These are phyloP conservation scores for Meira nashicola DNA, from an alignment of 1,284 basidiomycete genomes.

Conservation along the genomic window DNA sequence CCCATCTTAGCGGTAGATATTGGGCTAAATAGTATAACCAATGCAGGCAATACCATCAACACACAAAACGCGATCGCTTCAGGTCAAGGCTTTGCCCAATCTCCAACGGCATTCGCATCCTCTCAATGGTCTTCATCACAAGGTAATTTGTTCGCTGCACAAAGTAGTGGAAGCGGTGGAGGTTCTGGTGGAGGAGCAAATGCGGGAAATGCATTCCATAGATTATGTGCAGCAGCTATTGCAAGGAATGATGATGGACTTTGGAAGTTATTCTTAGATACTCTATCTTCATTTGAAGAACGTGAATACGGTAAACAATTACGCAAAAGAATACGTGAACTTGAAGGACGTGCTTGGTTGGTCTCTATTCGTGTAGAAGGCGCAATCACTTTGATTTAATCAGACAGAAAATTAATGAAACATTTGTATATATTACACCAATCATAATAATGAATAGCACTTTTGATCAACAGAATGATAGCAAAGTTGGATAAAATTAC, in stretches of 20 bases:
- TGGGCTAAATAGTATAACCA: too few species aligned
- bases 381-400: background rate
- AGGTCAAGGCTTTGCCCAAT: background rate
- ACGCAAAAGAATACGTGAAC: constrained; percentile 2
- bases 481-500: too few species aligned
- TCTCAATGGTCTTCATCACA: too few species aligned
- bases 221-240: constrained; percentile 9
- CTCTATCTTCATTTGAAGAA: background rate
- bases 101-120: background rate
- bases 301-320: background rate
- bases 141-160: too few species aligned
- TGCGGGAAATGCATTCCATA: background rate
- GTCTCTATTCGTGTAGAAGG: constrained; percentile 7
- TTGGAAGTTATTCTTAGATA: constrained; percentile 9
- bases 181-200: too few species aligned
- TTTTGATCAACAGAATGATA: too few species aligned
- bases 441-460: too few species aligned
- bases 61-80: too few species aligned
- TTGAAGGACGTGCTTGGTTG: constrained; percentile 4
- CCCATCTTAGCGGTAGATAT: background rate
- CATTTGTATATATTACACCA: too few species aligned
- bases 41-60: too few species aligned
- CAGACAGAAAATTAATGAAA: background rate
- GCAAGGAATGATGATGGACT: constrained; percentile 7
- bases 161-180: too few species aligned